Percentiles rank a stretch among this genome's conserved stretches.
Evolutionary conservation across 257 asterid genomes (phyloP).

Genomic region (Parsonsia alboflavescens): DNA sequence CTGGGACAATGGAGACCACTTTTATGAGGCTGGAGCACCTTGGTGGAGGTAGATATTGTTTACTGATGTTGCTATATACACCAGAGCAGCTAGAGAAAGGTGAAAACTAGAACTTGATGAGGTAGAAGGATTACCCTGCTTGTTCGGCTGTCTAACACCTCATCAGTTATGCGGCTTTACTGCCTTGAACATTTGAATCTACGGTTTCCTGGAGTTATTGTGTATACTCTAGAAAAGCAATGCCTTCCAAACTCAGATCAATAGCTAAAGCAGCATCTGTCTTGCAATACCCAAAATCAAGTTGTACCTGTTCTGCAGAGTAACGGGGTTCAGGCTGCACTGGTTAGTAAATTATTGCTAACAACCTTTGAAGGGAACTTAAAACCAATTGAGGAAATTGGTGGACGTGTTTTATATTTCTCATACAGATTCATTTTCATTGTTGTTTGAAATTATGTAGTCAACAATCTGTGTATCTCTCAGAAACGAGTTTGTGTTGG

Average conservation of each 20-base stretch:
- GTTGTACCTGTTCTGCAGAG: background rate
- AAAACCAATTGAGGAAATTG: background rate
- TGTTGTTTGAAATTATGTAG: background rate
- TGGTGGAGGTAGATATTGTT: constrained; percentile 65
- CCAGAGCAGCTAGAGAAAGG: constrained; percentile 5
- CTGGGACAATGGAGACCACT: constrained; percentile 74
- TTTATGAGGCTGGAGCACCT: constrained; percentile 73
- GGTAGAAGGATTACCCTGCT: constrained; percentile 13
- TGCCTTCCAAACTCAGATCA: background rate
- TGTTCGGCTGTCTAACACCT: background rate
- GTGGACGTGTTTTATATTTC: background rate
- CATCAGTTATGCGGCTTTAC: background rate
- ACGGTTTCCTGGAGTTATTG: background rate
- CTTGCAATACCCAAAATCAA: background rate
- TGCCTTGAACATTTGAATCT: background rate
- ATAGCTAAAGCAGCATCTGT: background rate
- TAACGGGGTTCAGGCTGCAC: background rate
- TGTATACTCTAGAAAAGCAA: background rate
- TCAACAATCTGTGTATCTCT: background rate
- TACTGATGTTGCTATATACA: background rate
- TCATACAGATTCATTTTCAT: background rate
- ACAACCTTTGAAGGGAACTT: background rate
- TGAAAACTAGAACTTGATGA: background rate
- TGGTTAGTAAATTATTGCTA: background rate
- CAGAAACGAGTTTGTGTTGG: background rate